Evolutionary conservation across 1,139 yeast genomes (phyloP).

Genomic region (Blastobotrys petasosporus): DNA sequence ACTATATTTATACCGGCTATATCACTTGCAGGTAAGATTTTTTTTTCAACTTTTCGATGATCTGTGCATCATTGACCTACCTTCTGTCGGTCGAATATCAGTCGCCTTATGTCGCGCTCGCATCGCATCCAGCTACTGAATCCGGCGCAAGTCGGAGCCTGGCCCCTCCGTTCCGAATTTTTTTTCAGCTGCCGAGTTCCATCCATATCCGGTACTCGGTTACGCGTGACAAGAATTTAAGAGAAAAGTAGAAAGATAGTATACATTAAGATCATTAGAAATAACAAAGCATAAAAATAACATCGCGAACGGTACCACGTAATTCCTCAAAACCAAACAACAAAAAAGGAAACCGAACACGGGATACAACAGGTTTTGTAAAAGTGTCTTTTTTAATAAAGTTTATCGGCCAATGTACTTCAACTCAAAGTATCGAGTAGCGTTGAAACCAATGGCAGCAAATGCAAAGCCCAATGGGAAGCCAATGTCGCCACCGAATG

Average conservation of each 20-base stretch:
- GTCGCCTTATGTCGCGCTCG: no score
- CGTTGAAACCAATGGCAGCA: conserved; percentile 57
- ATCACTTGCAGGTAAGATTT: no score
- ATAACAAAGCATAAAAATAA: not conserved
- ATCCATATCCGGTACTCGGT: no score
- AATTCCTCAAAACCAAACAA: conserved; percentile 2
- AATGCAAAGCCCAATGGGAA: conserved; percentile 72
- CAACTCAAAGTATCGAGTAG: conserved; percentile 58
- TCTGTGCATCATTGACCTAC: not conserved
- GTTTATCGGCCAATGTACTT: conserved; percentile 26
- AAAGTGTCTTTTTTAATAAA: not conserved
- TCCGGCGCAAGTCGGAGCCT: no score
- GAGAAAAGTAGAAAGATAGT: no score
- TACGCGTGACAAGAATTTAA: no score
- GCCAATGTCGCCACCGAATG: conserved; percentile 77
- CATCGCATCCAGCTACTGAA: no score
- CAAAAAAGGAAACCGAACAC: not conserved
- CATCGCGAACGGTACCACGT: conserved; percentile 1
- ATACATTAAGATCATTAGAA: not conserved
- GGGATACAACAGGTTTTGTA: not conserved
- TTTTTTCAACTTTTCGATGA: no score
- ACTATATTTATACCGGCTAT: no score
- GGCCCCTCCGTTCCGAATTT: no score
- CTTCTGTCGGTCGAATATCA: not conserved
- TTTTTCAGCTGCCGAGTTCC: no score